phyloP scores from a whole-genome alignment of 2,329 filamentous ascomycete genomes.

The Aspergillus sp. region DNA sequence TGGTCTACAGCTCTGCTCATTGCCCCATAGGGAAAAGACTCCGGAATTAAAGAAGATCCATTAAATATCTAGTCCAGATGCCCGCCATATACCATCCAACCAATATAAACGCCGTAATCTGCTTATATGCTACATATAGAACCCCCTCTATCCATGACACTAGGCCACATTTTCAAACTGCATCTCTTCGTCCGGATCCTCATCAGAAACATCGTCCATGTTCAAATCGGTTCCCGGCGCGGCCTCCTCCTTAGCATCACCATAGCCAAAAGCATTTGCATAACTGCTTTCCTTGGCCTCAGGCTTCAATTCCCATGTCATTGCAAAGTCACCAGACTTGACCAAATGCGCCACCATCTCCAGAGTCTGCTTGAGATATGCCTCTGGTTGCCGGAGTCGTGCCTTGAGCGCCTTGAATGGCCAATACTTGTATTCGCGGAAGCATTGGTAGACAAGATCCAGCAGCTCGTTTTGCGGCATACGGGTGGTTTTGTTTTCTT shows the following conservation, averaged over 20 bases:
- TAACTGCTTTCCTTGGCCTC: conserved; percentile 57
- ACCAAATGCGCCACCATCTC: conserved; percentile 77
- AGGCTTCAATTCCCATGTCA: conserved; percentile 73
- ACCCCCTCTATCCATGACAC: conserved; percentile 2
- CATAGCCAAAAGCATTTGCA: conserved; percentile 30
- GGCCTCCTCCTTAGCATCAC: conserved; percentile 47
- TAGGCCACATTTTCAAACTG: conserved; percentile 73
- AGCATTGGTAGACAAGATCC: conserved; percentile 76
- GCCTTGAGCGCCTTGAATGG: conserved; percentile 79
- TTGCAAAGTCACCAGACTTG: conserved; percentile 75
- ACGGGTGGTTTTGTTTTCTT: conserved; percentile 79
- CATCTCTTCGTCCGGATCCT: conserved; percentile 54
- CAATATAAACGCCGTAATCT: conserved; percentile 16
- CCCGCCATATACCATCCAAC: conserved; percentile 7
- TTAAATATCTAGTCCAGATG: conserved; percentile 4
- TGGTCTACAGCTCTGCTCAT: not conserved
- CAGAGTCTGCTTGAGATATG: conserved; percentile 80
- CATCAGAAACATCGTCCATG: conserved; percentile 47
- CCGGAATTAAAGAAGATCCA: too few species aligned
- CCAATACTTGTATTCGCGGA: conserved; percentile 86
- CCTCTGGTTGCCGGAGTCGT: conserved; percentile 76
- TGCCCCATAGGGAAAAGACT: too few species aligned
- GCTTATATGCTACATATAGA: conserved; percentile 22
- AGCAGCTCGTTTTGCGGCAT: conserved; percentile 83
- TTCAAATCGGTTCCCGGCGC: conserved; percentile 42